Evolutionary conservation across 768 basidiomycete genomes (phyloP), one percentile per base, ranked within the genome.

Genomic region (Mycena filopes): DNA sequence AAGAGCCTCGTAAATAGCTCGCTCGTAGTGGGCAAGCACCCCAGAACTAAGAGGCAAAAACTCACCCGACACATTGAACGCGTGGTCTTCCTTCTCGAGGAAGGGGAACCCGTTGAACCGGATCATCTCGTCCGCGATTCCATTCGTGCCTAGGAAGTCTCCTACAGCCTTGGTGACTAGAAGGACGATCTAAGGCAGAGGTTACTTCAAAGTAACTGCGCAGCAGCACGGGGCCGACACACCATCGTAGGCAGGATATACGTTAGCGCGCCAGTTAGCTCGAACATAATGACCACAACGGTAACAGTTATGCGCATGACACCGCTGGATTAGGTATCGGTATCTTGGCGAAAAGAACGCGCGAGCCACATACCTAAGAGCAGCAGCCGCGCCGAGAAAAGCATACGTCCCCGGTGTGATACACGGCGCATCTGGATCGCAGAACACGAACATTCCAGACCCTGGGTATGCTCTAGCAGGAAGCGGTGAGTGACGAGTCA

Each of bases 331-430:
- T 60, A 57, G 56, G 40, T 9, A 49, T 43, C 38, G 51, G 43
- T 43, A 43, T 55, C 47, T 61, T 10, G 58, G 66, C 15, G 20
- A 26, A 29, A 23, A 28, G 33, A 23, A 28, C 46, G 45, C 21
- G 20, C 46, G 25, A 25, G 56, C 13, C 16, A 67, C 83, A 66
- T 62, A 95, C 94, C 93, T 96, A 43, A 99, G 81, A 16, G 96
- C 93, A 8, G 98, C 98, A 4, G 98, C 98, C 1, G 98, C 98
- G 8, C 98, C 98, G 15, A 99, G 84, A 73, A 99, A 95, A 2
- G 98, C 98, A 77, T 99, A 99, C 11, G 97, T 98, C 21, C 98
- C 98, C 0, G 98, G 97, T 0, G 98, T 99, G 72, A 99, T 99
- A 70, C 98, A 99, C 1, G 96, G 97, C 18, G 92, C 86, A 74